phyloP scores from a whole-genome alignment of 2,329 filamentous ascomycete genomes.

The Neobulgaria alba region DNA sequence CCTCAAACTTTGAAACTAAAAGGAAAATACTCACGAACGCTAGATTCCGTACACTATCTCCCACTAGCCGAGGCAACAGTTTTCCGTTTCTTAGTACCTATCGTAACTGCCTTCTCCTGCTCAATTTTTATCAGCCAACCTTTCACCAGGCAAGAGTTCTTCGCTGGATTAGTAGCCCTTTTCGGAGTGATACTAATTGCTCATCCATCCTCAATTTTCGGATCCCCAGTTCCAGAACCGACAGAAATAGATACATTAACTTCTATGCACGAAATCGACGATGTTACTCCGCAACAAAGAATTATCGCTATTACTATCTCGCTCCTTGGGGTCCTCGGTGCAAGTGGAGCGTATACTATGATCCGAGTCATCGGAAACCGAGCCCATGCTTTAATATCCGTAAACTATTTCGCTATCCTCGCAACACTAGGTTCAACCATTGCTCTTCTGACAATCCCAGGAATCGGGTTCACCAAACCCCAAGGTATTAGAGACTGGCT shows the following conservation, averaged over 20 bases:
- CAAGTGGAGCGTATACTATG: conserved; percentile 63
- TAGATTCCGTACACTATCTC: conserved; percentile 52
- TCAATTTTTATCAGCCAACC: conserved; percentile 64
- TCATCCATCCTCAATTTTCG: conserved; percentile 36
- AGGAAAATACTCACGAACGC: background rate
- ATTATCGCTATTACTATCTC: conserved; percentile 62
- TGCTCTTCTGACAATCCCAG: conserved; percentile 38
- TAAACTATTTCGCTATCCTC: conserved; percentile 73
- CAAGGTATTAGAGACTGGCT: conserved; percentile 42
- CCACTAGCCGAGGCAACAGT: conserved; percentile 84
- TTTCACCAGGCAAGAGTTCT: conserved; percentile 68
- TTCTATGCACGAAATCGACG: conserved; percentile 10
- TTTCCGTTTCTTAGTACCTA: conserved; percentile 77
- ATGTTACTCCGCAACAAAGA: conserved; percentile 18
- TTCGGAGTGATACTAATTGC: conserved; percentile 78
- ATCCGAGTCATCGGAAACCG: conserved; percentile 74
- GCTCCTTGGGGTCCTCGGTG: conserved; percentile 68
- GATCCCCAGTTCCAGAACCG: background rate
- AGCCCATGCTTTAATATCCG: conserved; percentile 74
- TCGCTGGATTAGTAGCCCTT: conserved; percentile 68
- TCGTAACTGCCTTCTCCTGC: conserved; percentile 73
- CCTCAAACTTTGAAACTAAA: background rate
- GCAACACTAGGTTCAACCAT: conserved; percentile 57
- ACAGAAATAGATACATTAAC: conserved; percentile 8
- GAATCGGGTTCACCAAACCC: conserved; percentile 37